A percentile compares a stretch with the other conserved stretches of the same genome.
Conservation (phyloP, 768 basidiomycete species). For the Leucocoprinus birnbaumii region DNA sequence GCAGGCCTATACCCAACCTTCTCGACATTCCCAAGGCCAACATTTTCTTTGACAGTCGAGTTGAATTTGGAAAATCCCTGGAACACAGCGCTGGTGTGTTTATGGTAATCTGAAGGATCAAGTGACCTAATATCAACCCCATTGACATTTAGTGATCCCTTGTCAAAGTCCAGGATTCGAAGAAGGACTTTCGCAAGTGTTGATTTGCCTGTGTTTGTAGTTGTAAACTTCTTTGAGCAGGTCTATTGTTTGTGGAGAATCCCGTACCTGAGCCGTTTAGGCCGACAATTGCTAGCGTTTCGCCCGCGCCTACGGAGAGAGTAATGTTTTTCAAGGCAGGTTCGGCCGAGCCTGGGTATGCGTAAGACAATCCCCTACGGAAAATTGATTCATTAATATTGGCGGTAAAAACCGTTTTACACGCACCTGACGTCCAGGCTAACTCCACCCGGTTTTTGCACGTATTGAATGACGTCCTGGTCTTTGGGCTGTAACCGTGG, state of each 20-base stretch:
- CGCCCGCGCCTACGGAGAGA: conserved; percentile 69
- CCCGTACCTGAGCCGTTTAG: conserved; percentile 76
- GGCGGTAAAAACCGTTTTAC: not conserved
- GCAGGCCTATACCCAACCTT: conserved; percentile 54
- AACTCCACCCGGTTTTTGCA: conserved; percentile 51
- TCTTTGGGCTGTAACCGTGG: conserved; percentile 63
- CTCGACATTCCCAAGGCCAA: conserved; percentile 77
- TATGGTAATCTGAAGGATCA: conserved; percentile 69
- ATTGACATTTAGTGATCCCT: conserved; percentile 69
- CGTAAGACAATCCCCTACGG: conserved; percentile 51
- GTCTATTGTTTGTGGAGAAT: conserved; percentile 9
- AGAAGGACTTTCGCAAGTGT: conserved; percentile 82
- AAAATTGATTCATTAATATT: conserved; percentile 3
- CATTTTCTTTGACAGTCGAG: conserved; percentile 76
- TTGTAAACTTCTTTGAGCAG: conserved; percentile 8
- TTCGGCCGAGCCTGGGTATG: conserved; percentile 72
- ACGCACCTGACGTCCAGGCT: conserved; percentile 68
- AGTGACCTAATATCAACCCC: conserved; percentile 63
- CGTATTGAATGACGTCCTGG: conserved; percentile 49
- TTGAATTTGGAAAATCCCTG: conserved; percentile 84
- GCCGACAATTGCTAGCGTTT: conserved; percentile 83
- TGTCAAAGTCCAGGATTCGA: conserved; percentile 74
- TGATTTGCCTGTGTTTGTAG: conserved; percentile 62
- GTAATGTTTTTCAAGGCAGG: conserved; percentile 69
- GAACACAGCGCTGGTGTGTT: conserved; percentile 76